Conservation (phyloP, 2,329 filamentous ascomycete genomes). For the Pseudocercospora crystallina region DNA sequence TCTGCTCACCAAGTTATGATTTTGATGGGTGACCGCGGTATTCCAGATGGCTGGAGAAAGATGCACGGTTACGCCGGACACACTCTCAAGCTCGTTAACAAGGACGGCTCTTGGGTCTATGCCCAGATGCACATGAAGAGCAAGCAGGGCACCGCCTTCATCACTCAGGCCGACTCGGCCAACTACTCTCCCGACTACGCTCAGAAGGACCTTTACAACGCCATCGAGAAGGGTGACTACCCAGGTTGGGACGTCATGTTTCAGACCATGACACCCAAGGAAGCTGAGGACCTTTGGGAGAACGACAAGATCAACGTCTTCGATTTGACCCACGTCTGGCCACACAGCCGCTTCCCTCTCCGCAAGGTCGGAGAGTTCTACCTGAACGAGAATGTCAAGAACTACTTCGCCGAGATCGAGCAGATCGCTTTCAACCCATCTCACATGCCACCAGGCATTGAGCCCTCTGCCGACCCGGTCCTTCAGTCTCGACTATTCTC, state of each 20-base stretch:
- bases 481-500: conserved; percentile 70
- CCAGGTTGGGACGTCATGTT: conserved; percentile 53
- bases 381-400: conserved; percentile 57
- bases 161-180: conserved; percentile 53
- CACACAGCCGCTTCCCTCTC: conserved; percentile 53
- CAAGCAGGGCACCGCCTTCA: conserved; percentile 53
- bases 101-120: conserved; percentile 55
- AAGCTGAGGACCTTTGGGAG: conserved; percentile 54
- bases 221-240: conserved; percentile 55
- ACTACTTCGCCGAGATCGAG: conserved; percentile 67
- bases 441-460: conserved; percentile 66
- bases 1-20: conserved; percentile 56
- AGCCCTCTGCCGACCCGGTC: conserved; percentile 69
- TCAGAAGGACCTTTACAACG: conserved; percentile 53
- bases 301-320: conserved; percentile 57
- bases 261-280: conserved; percentile 54
- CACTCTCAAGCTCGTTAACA: conserved; percentile 55
- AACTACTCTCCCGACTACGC: conserved; percentile 54
- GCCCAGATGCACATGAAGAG: conserved; percentile 55
- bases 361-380: conserved; percentile 55
- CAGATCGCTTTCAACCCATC: conserved; percentile 68
- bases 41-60: conserved; percentile 55
- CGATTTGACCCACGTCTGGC: conserved; percentile 57
- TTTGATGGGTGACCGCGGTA: conserved; percentile 56
- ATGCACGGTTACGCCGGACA: conserved; percentile 58